A percentile compares a stretch with the other conserved stretches of the same genome.
Conservation (phyloP, 805 yeast species). For the Wickerhamiella azyma region DNA sequence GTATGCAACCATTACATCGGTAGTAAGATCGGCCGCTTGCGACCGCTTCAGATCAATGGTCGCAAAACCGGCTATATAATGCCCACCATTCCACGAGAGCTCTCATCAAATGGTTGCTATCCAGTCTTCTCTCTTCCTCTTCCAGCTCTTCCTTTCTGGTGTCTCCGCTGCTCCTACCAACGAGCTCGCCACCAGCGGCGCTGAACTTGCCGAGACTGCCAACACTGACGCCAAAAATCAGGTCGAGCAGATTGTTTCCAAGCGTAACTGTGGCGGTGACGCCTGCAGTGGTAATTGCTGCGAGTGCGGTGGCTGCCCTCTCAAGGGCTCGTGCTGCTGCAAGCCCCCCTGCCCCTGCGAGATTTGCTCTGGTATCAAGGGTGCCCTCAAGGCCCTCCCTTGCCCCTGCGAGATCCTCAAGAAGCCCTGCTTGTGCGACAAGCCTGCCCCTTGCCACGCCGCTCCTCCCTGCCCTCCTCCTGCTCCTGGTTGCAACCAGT, state of each 20-base stretch:
- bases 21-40: background rate
- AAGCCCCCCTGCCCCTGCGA: slow-evolving; percentile 4
- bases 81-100: background rate
- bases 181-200: background rate
- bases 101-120: slow-evolving; percentile 3
- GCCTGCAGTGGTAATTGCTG: slow-evolving; percentile 2
- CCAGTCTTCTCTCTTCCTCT: background rate
- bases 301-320: slow-evolving; percentile 7
- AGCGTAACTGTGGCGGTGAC: background rate
- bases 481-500: background rate
- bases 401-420: slow-evolving; percentile 7
- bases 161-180: slow-evolving; percentile 4
- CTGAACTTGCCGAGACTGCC: background rate
- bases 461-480: background rate
- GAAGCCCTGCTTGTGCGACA: slow-evolving; percentile 7
- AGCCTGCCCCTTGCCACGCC: background rate
- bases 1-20: background rate
- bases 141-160: slow-evolving; percentile 3
- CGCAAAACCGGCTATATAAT: background rate
- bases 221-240: background rate
- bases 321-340: slow-evolving; percentile 1
- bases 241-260: background rate
- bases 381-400: background rate
- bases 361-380: background rate
- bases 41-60: background rate